These are phyloP conservation scores for Apiospora sp. DNA, from an alignment of 2,329 filamentous ascomycete genomes.

Conservation along the genomic window DNA sequence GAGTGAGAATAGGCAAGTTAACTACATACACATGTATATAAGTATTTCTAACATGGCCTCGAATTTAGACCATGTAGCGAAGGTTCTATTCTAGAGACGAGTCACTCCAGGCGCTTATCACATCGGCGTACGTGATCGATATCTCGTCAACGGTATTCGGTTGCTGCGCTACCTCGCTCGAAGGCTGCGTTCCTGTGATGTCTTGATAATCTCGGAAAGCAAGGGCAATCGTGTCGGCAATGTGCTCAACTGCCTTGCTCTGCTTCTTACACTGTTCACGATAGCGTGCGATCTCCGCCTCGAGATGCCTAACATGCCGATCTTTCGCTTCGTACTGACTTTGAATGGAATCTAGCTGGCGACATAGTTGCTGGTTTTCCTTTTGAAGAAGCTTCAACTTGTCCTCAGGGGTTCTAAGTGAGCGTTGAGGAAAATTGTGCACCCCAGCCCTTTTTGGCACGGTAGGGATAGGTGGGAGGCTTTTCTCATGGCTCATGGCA, in stretches of 20 bases:
- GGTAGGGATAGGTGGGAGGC: slow-evolving; percentile 2
- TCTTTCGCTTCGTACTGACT: neutral
- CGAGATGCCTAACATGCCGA: neutral
- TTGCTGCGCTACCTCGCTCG: neutral
- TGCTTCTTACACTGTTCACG: neutral
- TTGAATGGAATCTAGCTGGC: neutral
- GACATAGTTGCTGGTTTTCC: slow-evolving; percentile 8
- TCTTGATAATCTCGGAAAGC: slow-evolving; percentile 5
- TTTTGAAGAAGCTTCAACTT: neutral
- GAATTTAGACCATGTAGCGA: slow-evolving; percentile 2
- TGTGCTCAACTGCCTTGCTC: neutral
- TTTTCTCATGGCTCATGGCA: neutral
- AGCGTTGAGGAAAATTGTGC: neutral
- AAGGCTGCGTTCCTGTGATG: neutral
- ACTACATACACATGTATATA: neutral
- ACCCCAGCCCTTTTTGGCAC: neutral
- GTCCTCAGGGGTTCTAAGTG: neutral
- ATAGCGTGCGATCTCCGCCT: slow-evolving; percentile 3
- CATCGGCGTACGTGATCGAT: neutral
- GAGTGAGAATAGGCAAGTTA: neutral
- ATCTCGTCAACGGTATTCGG: neutral
- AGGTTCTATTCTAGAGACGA: slow-evolving; percentile 2
- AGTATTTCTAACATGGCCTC: neutral
- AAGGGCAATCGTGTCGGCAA: slow-evolving; percentile 6
- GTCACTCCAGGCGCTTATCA: slow-evolving; percentile 7